These are phyloP conservation scores for Paramecium octaurelia DNA, from an alignment of 73 alveolate genomes.

Conservation along the genomic window DNA sequence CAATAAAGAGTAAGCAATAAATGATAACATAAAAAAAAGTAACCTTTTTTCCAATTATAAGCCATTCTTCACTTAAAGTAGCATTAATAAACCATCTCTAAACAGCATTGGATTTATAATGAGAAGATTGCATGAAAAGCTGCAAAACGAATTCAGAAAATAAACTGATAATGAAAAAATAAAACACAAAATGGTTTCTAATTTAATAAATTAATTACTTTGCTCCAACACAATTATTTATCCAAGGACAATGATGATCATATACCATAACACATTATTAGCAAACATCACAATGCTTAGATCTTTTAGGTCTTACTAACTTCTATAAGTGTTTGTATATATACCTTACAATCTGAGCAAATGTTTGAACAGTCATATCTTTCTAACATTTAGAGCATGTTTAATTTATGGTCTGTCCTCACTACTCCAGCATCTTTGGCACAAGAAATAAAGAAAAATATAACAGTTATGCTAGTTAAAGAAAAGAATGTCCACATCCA, in stretches of 20 bases:
- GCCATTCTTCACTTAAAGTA: neutral
- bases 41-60: conserved; percentile 8
- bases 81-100: neutral
- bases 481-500: conserved; percentile 10
- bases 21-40: conserved; percentile 41
- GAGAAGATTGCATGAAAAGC: neutral
- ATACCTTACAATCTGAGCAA: conserved; percentile 76
- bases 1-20: neutral
- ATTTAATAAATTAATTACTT: neutral
- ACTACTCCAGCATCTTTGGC: conserved; percentile 54
- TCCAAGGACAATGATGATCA: conserved; percentile 80
- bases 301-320: conserved; percentile 70
- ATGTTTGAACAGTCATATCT: conserved; percentile 55
- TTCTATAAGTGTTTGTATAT: neutral
- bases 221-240: conserved; percentile 68
- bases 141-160: conserved; percentile 26
- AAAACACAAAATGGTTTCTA: conserved; percentile 57
- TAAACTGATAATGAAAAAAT: conserved; percentile 45
- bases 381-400: conserved; percentile 45
- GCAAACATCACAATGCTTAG: conserved; percentile 77
- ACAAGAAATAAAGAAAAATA: conserved; percentile 52
- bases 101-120: neutral
- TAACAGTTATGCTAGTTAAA: conserved; percentile 34
- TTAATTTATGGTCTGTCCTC: neutral
- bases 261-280: conserved; percentile 70